Conservation (phyloP, 176 grass and related monocot genomes). For the Puccinellia tenuiflora region DNA sequence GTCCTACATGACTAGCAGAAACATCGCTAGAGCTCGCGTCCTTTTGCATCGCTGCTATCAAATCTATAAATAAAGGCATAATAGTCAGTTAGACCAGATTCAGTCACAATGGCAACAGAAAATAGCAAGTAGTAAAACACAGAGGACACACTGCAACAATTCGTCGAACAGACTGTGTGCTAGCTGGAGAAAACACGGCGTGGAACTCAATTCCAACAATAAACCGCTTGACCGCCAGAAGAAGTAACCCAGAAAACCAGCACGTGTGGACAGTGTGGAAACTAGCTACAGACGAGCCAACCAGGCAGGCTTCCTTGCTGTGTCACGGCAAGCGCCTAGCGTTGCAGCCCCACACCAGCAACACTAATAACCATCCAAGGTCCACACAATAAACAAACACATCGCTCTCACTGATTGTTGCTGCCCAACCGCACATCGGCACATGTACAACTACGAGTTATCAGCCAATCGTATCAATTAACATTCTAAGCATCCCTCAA, state of each 20-base stretch:
- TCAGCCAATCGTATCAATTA: conserved; percentile 22
- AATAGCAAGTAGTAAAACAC: background rate
- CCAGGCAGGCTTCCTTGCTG: conserved; percentile 3
- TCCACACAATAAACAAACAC: conserved; percentile 37
- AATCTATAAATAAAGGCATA: conserved; percentile 20
- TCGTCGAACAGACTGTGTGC: background rate
- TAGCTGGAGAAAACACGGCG: background rate
- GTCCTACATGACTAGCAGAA: conserved; percentile 39
- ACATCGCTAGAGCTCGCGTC: conserved; percentile 31
- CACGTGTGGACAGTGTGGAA: background rate
- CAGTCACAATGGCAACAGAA: background rate
- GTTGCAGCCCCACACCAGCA: background rate
- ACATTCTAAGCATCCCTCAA: background rate
- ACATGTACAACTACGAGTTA: conserved; percentile 19
- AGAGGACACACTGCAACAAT: background rate
- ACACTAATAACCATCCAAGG: conserved; percentile 1
- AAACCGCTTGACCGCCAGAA: background rate
- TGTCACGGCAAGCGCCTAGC: conserved; percentile 9
- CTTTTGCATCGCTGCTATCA: conserved; percentile 44
- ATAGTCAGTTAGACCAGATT: background rate
- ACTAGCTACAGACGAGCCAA: background rate
- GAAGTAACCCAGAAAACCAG: background rate
- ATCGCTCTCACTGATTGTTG: conserved; percentile 37
- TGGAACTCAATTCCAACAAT: background rate
- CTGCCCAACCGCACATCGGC: conserved; percentile 31